Evolutionary conservation across 2,329 filamentous ascomycete species (phyloP), one percentile per base, ranked within the genome.

Genomic region (Amauroascus niger): DNA sequence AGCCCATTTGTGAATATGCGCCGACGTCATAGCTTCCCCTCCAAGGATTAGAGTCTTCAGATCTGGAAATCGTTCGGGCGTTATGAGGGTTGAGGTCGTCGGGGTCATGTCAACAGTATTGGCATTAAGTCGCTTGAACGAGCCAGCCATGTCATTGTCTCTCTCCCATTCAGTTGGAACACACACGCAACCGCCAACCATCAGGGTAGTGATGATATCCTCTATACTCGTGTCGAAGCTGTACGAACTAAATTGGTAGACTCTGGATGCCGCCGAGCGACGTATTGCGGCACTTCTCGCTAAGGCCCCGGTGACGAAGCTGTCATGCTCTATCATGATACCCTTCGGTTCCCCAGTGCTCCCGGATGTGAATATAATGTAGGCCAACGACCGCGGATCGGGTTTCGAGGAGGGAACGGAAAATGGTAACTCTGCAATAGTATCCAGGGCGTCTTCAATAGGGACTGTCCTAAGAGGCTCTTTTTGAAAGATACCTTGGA

Each of bases 151-250:
- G 51, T 79, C 72, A 54, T 73, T 71, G 59, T 71, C 66, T 2
- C 72, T 67, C 52, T 72, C 67, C 53, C 67, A 54, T 58, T 71
- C 60, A 53, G 68, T 68, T 1, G 71, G 72, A 6, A 75, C 67
- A 55, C 71, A 74, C 13, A 75, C 59, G 26, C 67, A 70, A 13
- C 72, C 73, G 47, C 74, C 72, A 14, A 14, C 9, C n/a, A 47
- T 37, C 1, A 61, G 52, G 9, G 57, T 53, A 9, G 46, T 52
- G 9, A 94, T 93, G 7, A 90, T 88, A 65, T 94, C 88, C 66
- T 93, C 93, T 3, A 94, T 83, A 0, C 86, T 91, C 3, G 94
- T 88, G 26, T 30, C 16, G 16, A 47, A 22, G 7, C 14, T 50
- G 16, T 52, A 52, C 2, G 48, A 28, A n/a, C 49, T 13, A 53